phyloP scores from a whole-genome alignment of 345 rosid species.

The Atalantia buxifolia region DNA sequence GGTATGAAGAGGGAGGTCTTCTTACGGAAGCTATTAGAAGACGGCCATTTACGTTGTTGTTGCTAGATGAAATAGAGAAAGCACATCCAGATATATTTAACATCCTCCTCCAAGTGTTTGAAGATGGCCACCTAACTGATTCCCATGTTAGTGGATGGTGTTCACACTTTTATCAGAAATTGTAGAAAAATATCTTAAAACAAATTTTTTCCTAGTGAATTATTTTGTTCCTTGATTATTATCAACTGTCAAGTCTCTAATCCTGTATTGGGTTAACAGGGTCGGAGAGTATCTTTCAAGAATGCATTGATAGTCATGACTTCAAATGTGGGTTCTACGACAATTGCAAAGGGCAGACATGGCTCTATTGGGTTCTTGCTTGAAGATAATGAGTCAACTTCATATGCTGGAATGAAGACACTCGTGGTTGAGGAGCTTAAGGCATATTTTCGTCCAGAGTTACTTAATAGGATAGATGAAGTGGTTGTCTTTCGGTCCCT shows the following conservation, averaged over 20 bases:
- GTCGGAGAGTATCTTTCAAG: slow-evolving; percentile 90
- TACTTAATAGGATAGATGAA: slow-evolving; percentile 94
- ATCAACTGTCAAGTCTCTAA: not conserved
- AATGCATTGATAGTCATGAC: slow-evolving; percentile 95
- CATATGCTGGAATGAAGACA: slow-evolving; percentile 76
- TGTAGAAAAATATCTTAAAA: not conserved
- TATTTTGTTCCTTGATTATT: not conserved
- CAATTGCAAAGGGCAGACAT: slow-evolving; percentile 89
- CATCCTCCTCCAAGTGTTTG: slow-evolving; percentile 93
- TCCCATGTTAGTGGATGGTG: slow-evolving; percentile 63
- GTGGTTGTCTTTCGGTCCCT: slow-evolving; percentile 86
- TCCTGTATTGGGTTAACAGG: slow-evolving; percentile 40
- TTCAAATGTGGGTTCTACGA: slow-evolving; percentile 84
- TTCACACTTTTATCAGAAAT: not conserved
- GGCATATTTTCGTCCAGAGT: slow-evolving; percentile 87
- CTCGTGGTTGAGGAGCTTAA: slow-evolving; percentile 84
- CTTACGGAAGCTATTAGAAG: slow-evolving; percentile 97
- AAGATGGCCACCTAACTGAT: slow-evolving; percentile 97
- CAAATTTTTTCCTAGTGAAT: not conserved
- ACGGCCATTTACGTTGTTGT: slow-evolving; percentile 79
- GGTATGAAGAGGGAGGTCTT: slow-evolving; percentile 89
- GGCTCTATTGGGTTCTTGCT: slow-evolving; percentile 61
- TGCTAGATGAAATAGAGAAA: slow-evolving; percentile 88
- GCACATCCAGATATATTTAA: slow-evolving; percentile 97
- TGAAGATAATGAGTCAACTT: slow-evolving; percentile 47